Evolutionary conservation across 108 stramenopile genomes (phyloP).

Genomic region (Conticribra guillardii): DNA sequence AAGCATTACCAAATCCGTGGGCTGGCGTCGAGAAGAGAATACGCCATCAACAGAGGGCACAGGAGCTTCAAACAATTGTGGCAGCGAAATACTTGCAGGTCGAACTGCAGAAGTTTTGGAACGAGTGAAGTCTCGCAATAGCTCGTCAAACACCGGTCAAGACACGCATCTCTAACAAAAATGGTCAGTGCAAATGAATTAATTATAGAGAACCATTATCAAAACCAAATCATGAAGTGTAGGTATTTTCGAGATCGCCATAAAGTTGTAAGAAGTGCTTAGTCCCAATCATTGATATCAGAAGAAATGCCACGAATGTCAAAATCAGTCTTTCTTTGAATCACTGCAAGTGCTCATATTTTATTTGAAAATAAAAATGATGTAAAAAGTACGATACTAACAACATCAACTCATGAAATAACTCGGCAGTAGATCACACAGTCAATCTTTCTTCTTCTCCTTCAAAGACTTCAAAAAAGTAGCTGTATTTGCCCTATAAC

Average conservation of each 20-base stretch:
- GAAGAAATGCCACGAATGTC: not conserved
- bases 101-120: not conserved
- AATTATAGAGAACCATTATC: too few relatives aligned
- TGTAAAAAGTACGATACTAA: not conserved
- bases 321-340: too few relatives aligned
- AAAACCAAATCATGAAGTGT: too few relatives aligned
- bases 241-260: too few relatives aligned
- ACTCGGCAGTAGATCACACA: not conserved
- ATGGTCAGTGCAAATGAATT: too few relatives aligned
- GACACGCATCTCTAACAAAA: too few relatives aligned
- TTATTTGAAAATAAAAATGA: not conserved
- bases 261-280: too few relatives aligned
- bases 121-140: not conserved
- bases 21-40: not conserved
- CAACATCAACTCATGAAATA: not conserved
- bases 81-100: too few relatives aligned
- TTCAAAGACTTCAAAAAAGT: slow-evolving; percentile 42
- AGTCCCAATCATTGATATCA: not conserved
- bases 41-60: not conserved
- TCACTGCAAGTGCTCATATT: too few relatives aligned
- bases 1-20: too few relatives aligned
- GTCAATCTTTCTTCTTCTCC: slow-evolving; percentile 55
- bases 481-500: slow-evolving; percentile 67
- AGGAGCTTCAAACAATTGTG: not conserved
- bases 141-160: not conserved